Percentiles rank a stretch among this genome's conserved stretches.
Conservation (phyloP, 257 asterid genomes). For the Cynanchum wilfordii region DNA sequence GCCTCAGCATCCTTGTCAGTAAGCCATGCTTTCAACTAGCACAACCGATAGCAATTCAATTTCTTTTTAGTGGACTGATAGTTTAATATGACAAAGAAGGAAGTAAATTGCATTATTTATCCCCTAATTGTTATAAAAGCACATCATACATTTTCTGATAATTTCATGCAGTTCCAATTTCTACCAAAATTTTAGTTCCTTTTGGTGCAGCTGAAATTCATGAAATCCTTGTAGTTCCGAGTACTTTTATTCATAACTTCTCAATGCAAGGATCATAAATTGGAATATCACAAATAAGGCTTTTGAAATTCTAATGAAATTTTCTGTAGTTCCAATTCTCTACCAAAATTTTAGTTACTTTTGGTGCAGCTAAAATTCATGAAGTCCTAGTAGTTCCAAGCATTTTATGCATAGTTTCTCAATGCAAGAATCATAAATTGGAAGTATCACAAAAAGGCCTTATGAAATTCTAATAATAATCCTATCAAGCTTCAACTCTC, state of each 20-base stretch:
- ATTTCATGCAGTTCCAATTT: not conserved
- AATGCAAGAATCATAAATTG: not conserved
- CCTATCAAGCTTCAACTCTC: not conserved
- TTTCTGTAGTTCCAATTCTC: too few species aligned
- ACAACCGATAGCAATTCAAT: constrained; percentile 6
- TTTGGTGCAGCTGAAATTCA: not conserved
- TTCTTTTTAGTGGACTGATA: not conserved
- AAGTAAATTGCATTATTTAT: not conserved
- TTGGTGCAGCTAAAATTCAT: not conserved
- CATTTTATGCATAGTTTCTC: not conserved
- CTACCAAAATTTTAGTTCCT: not conserved
- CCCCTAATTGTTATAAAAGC: not conserved
- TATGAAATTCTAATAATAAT: not conserved
- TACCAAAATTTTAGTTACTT: not conserved
- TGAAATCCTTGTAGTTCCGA: not conserved
- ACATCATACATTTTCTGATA: not conserved
- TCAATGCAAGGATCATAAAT: not conserved
- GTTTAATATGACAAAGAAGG: not conserved
- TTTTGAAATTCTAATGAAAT: not conserved
- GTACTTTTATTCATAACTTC: not conserved
- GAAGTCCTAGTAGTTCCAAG: not conserved
- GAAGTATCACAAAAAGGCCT: not conserved
- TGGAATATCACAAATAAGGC: not conserved
- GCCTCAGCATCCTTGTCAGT: constrained; percentile 96
- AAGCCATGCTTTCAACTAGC: constrained; percentile 85